Evolutionary conservation across 148 eudicot species (phyloP).

Genomic region (Fallopia convolvulus): DNA sequence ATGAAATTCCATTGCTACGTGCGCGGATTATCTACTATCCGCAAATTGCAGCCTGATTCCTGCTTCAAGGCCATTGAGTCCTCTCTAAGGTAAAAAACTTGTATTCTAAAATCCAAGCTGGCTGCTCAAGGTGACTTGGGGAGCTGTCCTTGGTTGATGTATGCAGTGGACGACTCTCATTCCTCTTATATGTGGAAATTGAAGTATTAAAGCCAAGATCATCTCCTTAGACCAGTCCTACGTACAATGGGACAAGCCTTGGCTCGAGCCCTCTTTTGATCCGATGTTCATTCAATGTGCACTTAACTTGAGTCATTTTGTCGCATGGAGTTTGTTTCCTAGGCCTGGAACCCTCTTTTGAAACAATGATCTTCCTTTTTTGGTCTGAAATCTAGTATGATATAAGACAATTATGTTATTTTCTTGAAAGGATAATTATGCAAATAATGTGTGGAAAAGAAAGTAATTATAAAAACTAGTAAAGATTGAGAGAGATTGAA

Average conservation of each 20-base stretch:
- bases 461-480: too few relatives aligned
- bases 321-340: not conserved
- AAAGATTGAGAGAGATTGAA: too few relatives aligned
- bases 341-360: not conserved
- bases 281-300: too few relatives aligned
- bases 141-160: conserved; percentile 29
- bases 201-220: conserved; percentile 21
- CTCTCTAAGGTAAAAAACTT: conserved; percentile 49
- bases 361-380: not conserved
- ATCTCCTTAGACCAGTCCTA: not conserved
- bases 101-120: conserved; percentile 30
- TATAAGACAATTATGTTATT: too few relatives aligned
- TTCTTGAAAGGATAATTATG: too few relatives aligned
- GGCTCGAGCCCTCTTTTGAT: too few relatives aligned
- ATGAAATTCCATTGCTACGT: conserved; percentile 90
- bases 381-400: too few relatives aligned
- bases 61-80: conserved; percentile 30
- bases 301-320: too few relatives aligned
- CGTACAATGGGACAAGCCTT: too few relatives aligned
- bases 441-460: too few relatives aligned
- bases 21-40: conserved; percentile 32
- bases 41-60: conserved; percentile 27
- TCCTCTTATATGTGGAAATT: conserved; percentile 71
- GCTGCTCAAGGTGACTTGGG: conserved; percentile 16
- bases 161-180: conserved; percentile 66